phyloP scores from a whole-genome alignment of 176 grass and related monocot genomes.

The Zoysia japonica region DNA sequence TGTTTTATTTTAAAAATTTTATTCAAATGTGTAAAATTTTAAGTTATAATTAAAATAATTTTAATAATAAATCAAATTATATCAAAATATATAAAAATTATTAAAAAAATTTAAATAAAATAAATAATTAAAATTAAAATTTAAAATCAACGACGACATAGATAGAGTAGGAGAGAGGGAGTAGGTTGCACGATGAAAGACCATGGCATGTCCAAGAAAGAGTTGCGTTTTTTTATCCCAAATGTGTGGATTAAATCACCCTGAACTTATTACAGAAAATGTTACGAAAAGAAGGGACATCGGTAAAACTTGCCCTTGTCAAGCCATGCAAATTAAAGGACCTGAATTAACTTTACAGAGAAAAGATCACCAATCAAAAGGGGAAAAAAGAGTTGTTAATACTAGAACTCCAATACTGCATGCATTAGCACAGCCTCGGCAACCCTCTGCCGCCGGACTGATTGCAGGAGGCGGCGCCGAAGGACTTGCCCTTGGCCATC shows the following conservation, averaged over 20 bases:
- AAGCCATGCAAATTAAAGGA: background rate
- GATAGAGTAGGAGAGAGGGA: too few species aligned
- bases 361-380: background rate
- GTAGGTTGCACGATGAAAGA: background rate
- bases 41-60: too few species aligned
- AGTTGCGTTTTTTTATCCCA: background rate
- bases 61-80: too few species aligned
- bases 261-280: background rate
- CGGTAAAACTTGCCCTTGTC: background rate
- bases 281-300: background rate
- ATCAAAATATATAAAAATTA: too few species aligned
- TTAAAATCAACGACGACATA: too few species aligned
- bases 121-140: too few species aligned
- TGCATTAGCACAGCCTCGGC: constrained; percentile 66
- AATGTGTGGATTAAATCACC: background rate
- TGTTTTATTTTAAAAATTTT: too few species aligned
- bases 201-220: constrained; percentile 15
- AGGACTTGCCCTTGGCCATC: constrained; percentile 57
- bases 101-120: too few species aligned
- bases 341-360: constrained; percentile 31
- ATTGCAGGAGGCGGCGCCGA: constrained; percentile 44
- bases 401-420: background rate
- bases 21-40: too few species aligned
- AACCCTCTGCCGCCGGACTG: constrained; percentile 47
- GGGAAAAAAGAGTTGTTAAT: background rate